These are phyloP conservation scores for Trifolium dubium DNA, from an alignment of 306 rosid genomes.

Conservation along the genomic window DNA sequence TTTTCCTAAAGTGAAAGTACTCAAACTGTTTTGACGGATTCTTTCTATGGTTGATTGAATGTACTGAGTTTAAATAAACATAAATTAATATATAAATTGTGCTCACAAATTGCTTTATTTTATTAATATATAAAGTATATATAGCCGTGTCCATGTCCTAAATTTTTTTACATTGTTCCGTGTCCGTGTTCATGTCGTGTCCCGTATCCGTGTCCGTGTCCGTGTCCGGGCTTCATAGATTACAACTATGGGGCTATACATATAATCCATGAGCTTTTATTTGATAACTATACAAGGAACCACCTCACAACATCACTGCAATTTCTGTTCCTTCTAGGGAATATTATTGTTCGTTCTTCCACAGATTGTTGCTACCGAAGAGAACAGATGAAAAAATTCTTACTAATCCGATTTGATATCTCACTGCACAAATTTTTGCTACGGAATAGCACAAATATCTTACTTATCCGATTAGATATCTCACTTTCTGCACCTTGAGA, in stretches of 20 bases:
- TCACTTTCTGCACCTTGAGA: background rate
- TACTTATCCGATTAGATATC: background rate
- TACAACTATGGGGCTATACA: constrained; percentile 2
- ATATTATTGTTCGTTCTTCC: constrained; percentile 66
- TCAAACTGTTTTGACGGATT: too few species aligned
- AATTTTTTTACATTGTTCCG: too few species aligned
- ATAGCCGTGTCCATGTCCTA: too few species aligned
- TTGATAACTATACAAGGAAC: constrained; percentile 75
- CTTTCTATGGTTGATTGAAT: too few species aligned
- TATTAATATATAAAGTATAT: too few species aligned
- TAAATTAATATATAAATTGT: too few species aligned
- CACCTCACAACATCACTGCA: constrained; percentile 71
- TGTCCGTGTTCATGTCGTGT: too few species aligned
- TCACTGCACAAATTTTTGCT: background rate
- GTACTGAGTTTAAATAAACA: too few species aligned
- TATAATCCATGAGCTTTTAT: constrained; percentile 77
- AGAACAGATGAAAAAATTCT: background rate
- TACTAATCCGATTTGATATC: background rate
- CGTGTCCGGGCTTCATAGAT: too few species aligned
- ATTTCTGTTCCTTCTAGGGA: constrained; percentile 72
- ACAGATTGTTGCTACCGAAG: constrained; percentile 65
- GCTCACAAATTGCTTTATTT: too few species aligned
- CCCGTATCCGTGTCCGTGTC: too few species aligned
- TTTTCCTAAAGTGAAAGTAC: too few species aligned
- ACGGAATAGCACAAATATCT: background rate